Evolutionary conservation across 1,284 basidiomycete species (phyloP), one percentile per base, ranked within the genome.

Genomic region (Ceratobasidium theobromae): DNA sequence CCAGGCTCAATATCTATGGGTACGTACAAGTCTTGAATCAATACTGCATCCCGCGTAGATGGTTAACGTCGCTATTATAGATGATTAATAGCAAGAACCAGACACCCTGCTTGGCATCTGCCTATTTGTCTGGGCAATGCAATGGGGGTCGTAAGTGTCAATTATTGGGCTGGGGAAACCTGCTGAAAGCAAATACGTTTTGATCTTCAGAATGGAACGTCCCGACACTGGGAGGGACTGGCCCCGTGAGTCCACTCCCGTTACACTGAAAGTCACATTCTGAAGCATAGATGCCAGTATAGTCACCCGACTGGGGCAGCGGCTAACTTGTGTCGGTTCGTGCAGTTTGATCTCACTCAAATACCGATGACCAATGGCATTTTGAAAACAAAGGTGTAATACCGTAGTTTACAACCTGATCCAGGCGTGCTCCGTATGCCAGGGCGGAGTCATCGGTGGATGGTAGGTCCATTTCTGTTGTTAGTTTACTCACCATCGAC

Each of bases 371-470:
- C n/a, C n/a, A n/a, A n/a, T n/a, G n/a, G n/a, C n/a, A n/a, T n/a
- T n/a, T n/a, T n/a, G n/a, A n/a, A n/a, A n/a, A n/a, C n/a, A n/a
- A 38, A 52, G 49, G 49, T 70, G 69, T 51, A 68, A 68, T 45
- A 54, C 69, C 4, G 67, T 70, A 14, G 54, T 55, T 33, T 70
- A 68, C 45, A 58, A 68, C 33, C 64, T 69, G 30, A 23, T 70
- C n/a, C 55, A 54, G 11, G 67, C 67, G 16, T 69, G 69, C 49
- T 57, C 67, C 5, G 28, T 58, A 16, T 69, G 69, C 43, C 69
- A 70, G 43, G 69, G 69, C 12, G 69, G 67, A 28, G 28, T 18
- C 9, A 48, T 28, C 28, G 60, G 48, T 14, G 38, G 35, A 23
- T 64, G 60, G 54, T 57, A 32, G 5, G 40, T 18, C 18, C 9